phyloP scores from a whole-genome alignment of 257 asterid species.

The Penstemon newberryi region DNA sequence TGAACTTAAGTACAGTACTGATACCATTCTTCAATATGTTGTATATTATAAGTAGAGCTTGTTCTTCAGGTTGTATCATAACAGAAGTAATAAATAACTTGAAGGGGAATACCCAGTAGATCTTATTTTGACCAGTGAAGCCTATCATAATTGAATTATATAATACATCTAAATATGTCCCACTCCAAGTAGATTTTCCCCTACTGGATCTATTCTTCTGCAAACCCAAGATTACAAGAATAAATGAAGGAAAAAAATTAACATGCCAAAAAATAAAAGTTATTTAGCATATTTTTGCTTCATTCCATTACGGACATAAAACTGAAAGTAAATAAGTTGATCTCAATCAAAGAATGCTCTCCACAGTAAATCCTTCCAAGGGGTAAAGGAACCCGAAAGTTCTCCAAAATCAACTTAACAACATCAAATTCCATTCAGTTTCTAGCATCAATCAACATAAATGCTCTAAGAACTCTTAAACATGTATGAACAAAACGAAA shows the following conservation, averaged over 20 bases:
- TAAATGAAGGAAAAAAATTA: not conserved
- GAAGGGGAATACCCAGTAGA: not conserved
- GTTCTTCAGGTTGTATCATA: not conserved
- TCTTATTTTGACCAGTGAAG: not conserved
- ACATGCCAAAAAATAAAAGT: not conserved
- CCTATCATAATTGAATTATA: not conserved
- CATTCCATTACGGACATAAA: not conserved
- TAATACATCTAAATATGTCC: not conserved
- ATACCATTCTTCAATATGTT: not conserved
- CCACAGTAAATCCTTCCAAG: not conserved
- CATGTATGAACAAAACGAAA: not conserved
- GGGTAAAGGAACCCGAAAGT: not conserved
- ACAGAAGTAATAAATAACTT: not conserved
- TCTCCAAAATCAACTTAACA: not conserved
- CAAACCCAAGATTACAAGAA: slow-evolving; percentile 1
- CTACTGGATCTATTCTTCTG: not conserved
- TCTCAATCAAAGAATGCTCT: not conserved
- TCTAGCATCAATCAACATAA: not conserved
- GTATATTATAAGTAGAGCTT: not conserved
- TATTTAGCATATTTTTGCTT: not conserved
- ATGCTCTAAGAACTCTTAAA: not conserved
- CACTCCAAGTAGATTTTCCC: slow-evolving; percentile 4
- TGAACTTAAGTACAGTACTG: not conserved
- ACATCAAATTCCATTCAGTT: not conserved
- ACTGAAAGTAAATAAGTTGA: not conserved